These are phyloP conservation scores for Tephrocybe sp. DNA, from an alignment of 768 basidiomycete species.

Conservation along the genomic window DNA sequence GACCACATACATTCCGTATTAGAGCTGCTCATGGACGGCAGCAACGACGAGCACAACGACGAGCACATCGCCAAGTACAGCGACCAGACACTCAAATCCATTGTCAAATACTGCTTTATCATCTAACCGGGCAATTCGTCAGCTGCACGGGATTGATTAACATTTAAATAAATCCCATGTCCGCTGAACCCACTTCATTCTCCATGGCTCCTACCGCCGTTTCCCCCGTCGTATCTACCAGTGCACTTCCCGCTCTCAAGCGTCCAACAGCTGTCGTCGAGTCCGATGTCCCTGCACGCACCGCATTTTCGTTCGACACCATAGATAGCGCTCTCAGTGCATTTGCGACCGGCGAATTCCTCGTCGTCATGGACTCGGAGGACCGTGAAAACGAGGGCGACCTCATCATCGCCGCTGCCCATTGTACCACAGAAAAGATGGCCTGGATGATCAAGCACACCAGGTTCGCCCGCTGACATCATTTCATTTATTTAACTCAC, in stretches of 20 bases:
- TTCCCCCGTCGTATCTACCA: not conserved
- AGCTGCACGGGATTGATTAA: constrained; percentile 8
- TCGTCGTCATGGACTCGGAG: constrained; percentile 98
- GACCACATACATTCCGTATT: not conserved
- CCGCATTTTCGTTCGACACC: constrained; percentile 69
- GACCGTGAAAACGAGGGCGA: constrained; percentile 97
- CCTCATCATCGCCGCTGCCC: constrained; percentile 82
- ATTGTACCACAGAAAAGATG: constrained; percentile 94
- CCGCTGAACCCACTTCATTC: not conserved
- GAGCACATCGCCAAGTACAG: not conserved
- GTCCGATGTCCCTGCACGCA: constrained; percentile 27
- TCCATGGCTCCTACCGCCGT: constrained; percentile 16
- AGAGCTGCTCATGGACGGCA: constrained; percentile 4
- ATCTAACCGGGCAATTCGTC: not conserved
- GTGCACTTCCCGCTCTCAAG: constrained; percentile 7
- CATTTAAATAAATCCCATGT: constrained; percentile 5
- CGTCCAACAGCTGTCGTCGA: constrained; percentile 37
- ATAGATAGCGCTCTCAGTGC: constrained; percentile 80
- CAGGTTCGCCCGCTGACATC: constrained; percentile 53
- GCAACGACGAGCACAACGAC: not conserved
- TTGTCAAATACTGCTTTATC: not conserved
- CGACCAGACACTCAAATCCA: not conserved
- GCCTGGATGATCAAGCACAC: constrained; percentile 98
- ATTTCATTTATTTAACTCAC: not conserved
- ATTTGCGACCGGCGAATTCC: constrained; percentile 80